Evolutionary conservation across 345 rosid genomes (phyloP).

Genomic region (Viola odorata): DNA sequence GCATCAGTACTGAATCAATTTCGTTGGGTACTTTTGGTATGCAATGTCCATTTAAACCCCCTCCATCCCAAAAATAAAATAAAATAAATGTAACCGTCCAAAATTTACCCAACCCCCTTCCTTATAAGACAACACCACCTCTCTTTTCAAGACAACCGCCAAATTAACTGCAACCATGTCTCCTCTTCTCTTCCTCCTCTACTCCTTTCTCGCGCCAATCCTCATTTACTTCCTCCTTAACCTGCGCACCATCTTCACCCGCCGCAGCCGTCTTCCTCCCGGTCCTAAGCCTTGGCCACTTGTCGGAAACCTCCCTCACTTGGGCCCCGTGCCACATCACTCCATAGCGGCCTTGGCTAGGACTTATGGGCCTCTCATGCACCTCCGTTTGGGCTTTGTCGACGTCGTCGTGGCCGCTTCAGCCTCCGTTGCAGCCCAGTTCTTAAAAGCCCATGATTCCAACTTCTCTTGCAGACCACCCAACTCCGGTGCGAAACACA

Average conservation of each 20-base stretch:
- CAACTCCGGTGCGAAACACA: constrained; percentile 76
- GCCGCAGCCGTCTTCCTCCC: constrained; percentile 54
- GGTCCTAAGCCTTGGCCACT: constrained; percentile 92
- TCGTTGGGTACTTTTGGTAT: no score
- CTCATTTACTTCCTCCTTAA: constrained; percentile 30
- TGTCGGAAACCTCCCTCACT: constrained; percentile 79
- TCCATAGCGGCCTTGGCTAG: constrained; percentile 49
- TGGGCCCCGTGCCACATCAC: constrained; percentile 76
- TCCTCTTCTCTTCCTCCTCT: background rate
- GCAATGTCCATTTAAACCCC: no score
- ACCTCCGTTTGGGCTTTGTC: constrained; percentile 68
- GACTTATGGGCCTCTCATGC: constrained; percentile 69
- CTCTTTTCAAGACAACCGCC: no score
- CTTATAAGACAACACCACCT: no score
- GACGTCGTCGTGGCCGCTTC: constrained; percentile 82
- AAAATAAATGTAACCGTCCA: no score
- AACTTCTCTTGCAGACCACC: constrained; percentile 92
- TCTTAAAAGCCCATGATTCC: constrained; percentile 64
- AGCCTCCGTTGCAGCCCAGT: constrained; percentile 75
- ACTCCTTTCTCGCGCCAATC: constrained; percentile 9
- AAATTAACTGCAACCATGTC: no score
- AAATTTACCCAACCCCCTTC: no score
- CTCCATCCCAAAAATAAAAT: no score
- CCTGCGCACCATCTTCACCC: constrained; percentile 16
- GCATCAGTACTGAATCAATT: no score